Base-by-base conservation (phyloP, 306 rosid species). In the Benincasa hispida region DNA sequence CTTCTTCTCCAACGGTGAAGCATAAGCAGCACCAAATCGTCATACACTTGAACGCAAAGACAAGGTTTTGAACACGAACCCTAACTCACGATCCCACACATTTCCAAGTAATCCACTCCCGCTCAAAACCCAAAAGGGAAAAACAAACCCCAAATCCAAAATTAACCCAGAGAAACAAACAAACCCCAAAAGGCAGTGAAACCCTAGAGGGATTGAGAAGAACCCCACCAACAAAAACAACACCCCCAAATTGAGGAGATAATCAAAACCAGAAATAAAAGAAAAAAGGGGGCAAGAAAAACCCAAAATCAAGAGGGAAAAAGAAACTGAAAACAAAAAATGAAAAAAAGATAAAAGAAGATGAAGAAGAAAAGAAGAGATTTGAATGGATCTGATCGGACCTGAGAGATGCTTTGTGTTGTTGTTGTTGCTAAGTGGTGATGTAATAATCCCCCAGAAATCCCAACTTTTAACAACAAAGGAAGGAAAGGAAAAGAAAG, bases 21-120 rank as follows among this genome's bases (percentile, higher is more conserved):
- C 93, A 90, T 85, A 84, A 85, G 78, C 82, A 87, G 67, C 89
- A 89, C 93, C 89, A 90, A 83, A 86, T 87, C 91, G 83, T 94
- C 97, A 91, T 91, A 81, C 96, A 91, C 80, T 79, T 77, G 74
- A 76, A 54, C 72, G 48, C 47, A 58, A 82, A 83, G 77, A 62
- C 17, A 72, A 30, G 48, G 74, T n/a, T 75, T 79, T 83, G 17
- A 63, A 65, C 72, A 72, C 53, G 81, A 85, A 72, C 84, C 87
- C 82, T 79, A 82, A 39, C 83, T 75, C 53, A 76, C 79, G 92
- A 93, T 91, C 97, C 84, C 79, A 47, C 76, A 19, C 96, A 91
- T 91, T 84, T 83, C 48, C 42, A 84, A 87, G 42, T 69, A 41
- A 3, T 5, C 42, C 5, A 15, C 19, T 27, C 55, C 70, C 53